These are phyloP conservation scores for Exophiala sp. DNA, from an alignment of 2,329 filamentous ascomycete species.

Conservation along the genomic window DNA sequence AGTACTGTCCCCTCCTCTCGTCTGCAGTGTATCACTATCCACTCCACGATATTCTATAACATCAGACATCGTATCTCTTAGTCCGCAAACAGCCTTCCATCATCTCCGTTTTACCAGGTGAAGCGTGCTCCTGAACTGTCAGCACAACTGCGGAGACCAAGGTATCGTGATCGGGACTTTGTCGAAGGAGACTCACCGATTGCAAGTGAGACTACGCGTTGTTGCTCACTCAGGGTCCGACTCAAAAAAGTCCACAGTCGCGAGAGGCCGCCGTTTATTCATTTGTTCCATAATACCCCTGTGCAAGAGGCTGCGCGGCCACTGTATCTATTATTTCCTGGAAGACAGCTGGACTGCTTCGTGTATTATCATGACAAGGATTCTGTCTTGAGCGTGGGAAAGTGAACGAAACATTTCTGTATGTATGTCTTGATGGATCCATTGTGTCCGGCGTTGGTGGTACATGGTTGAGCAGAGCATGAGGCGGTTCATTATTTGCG, in stretches of 20 bases:
- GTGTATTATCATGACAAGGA: constrained; percentile 15
- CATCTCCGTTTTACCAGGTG: no score
- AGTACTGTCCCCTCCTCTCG: no score
- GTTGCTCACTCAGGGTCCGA: no score
- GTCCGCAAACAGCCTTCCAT: no score
- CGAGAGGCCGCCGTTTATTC: neutral
- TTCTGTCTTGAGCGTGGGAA: neutral
- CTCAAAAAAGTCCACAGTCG: neutral
- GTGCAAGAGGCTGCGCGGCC: neutral
- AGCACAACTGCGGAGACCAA: no score
- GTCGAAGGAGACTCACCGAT: no score
- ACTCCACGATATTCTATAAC: no score
- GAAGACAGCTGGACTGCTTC: constrained; percentile 26
- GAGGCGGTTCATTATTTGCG: neutral
- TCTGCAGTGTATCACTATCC: no score
- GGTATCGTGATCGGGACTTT: no score
- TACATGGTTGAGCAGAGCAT: neutral
- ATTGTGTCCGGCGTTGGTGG: neutral
- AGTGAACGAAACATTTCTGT: constrained; percentile 12
- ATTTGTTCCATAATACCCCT: neutral
- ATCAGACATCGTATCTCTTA: no score
- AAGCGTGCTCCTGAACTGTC: no score
- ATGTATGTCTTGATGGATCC: constrained; percentile 21
- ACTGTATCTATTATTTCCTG: constrained; percentile 17
- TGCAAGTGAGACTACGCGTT: no score